A percentile compares a stretch with the other conserved stretches of the same genome.
Conservation (phyloP, 2,329 filamentous ascomycete species). For the Pseudogymnoascus sp. region DNA sequence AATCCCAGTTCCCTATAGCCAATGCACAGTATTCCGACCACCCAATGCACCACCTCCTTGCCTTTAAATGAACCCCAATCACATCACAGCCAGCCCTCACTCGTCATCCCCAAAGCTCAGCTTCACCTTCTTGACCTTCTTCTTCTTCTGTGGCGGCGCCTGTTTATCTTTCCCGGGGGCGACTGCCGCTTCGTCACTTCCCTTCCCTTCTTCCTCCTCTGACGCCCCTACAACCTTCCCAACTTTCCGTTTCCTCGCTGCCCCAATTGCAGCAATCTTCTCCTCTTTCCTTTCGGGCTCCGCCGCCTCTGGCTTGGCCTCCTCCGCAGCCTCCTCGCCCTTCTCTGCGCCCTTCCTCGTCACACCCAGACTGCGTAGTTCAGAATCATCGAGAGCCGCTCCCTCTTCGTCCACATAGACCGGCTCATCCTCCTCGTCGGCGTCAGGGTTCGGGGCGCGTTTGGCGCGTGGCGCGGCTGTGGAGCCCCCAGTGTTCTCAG, state of each 20-base stretch:
- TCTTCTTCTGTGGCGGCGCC: constrained; percentile 21
- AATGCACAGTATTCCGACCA: background rate
- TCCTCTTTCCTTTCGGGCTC: constrained; percentile 26
- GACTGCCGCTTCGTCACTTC: constrained; percentile 10
- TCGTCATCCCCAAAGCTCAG: constrained; percentile 59
- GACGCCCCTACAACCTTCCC: constrained; percentile 40
- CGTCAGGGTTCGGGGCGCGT: constrained; percentile 51
- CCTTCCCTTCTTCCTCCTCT: constrained; percentile 13
- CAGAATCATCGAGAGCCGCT: constrained; percentile 40
- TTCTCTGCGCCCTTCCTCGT: constrained; percentile 12
- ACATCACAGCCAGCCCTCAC: background rate
- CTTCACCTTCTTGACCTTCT: constrained; percentile 53
- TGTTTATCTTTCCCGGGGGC: constrained; percentile 11
- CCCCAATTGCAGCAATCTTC: constrained; percentile 36
- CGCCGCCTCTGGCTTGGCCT: background rate
- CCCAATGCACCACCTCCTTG: background rate
- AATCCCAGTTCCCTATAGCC: background rate
- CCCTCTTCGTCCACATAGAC: constrained; percentile 66
- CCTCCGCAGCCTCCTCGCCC: constrained; percentile 17
- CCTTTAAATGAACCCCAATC: background rate
- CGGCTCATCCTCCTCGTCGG: constrained; percentile 69
- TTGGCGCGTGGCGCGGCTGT: constrained; percentile 28
- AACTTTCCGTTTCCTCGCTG: constrained; percentile 46
- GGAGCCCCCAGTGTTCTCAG: constrained; percentile 38
- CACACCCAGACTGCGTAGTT: background rate